These are phyloP conservation scores for Sanghuangporus baumii DNA, from an alignment of 1,284 basidiomycete species.

Conservation along the genomic window DNA sequence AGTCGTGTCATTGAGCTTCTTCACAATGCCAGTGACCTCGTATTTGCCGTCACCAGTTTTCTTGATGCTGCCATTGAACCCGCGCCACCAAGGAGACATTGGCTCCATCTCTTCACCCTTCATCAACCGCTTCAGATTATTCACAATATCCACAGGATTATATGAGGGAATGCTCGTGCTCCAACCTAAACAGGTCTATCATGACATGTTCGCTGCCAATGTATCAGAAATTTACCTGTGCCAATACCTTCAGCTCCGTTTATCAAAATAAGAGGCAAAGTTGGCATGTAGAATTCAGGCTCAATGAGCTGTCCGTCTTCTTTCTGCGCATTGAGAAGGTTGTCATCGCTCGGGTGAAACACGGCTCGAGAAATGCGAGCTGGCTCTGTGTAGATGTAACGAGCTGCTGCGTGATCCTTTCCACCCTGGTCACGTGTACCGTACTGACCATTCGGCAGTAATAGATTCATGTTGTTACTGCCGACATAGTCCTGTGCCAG, in stretches of 20 bases:
- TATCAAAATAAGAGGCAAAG: conserved; percentile 84
- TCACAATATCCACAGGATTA: conserved; percentile 89
- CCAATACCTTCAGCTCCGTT: conserved; percentile 99
- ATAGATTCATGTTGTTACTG: conserved; percentile 92
- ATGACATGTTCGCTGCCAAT: neutral
- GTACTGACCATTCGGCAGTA: conserved; percentile 92
- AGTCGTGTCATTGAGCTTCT: conserved; percentile 81
- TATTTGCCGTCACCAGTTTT: conserved; percentile 80
- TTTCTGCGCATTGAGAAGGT: conserved; percentile 76
- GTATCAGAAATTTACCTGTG: conserved; percentile 55
- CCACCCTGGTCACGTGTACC: conserved; percentile 90
- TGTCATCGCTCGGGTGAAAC: conserved; percentile 85
- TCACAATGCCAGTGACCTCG: conserved; percentile 74
- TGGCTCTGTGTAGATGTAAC: conserved; percentile 94
- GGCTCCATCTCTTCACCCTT: conserved; percentile 75
- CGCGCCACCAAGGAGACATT: conserved; percentile 98
- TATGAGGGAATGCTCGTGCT: conserved; percentile 91
- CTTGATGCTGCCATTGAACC: conserved; percentile 88
- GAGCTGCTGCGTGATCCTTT: conserved; percentile 92
- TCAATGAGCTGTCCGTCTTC: conserved; percentile 91
- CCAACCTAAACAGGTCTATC: conserved; percentile 62
- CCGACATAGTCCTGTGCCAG: conserved; percentile 95
- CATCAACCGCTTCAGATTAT: conserved; percentile 87
- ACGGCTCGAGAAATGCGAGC: conserved; percentile 74
- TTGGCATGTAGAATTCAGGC: conserved; percentile 93